Conservation (phyloP, 1,139 yeast species). For the Citeromyces hawaiiensis region DNA sequence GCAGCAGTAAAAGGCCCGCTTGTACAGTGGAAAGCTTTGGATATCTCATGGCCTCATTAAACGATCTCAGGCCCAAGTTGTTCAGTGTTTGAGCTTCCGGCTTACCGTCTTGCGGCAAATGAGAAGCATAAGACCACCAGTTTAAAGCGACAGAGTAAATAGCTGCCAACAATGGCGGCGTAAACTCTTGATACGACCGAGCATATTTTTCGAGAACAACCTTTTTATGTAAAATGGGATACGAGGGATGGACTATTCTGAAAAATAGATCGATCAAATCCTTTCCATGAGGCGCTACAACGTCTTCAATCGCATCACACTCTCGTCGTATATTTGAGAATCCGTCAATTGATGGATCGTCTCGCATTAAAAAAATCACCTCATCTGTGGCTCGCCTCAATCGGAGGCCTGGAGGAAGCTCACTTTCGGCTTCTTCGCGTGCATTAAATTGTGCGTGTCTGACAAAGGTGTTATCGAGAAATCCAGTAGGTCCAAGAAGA, state of each 20-base stretch:
- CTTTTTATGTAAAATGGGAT: constrained; percentile 7
- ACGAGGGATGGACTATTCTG: constrained; percentile 8
- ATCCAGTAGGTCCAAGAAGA: constrained; percentile 3
- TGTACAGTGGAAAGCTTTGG: constrained; percentile 8
- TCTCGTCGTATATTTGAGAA: constrained; percentile 1
- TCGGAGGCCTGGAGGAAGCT: constrained; percentile 2
- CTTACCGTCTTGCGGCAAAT: constrained; percentile 5
- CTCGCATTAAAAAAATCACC: constrained; percentile 2
- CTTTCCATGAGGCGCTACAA: constrained; percentile 6
- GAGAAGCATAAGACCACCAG: constrained; percentile 9
- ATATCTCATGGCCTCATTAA: constrained; percentile 4
- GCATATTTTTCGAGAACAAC: constrained; percentile 4
- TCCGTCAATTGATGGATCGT: constrained; percentile 2
- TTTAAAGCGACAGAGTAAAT: constrained; percentile 8
- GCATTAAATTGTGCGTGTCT: neutral
- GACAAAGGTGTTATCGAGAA: constrained; percentile 1
- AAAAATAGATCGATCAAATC: constrained; percentile 7
- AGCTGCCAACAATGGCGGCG: constrained; percentile 8
- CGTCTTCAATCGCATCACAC: constrained; percentile 4
- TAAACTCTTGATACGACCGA: constrained; percentile 1
- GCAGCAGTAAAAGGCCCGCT: constrained; percentile 8
- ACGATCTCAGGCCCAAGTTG: constrained; percentile 5
- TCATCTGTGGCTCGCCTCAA: constrained; percentile 3
- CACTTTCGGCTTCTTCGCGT: constrained; percentile 4
- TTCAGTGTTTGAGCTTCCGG: constrained; percentile 7